A percentile compares a stretch with the other conserved stretches of the same genome.
phyloP scores from a whole-genome alignment of 495 filamentous ascomycete species.

The Friedmanniomyces simplex region DNA sequence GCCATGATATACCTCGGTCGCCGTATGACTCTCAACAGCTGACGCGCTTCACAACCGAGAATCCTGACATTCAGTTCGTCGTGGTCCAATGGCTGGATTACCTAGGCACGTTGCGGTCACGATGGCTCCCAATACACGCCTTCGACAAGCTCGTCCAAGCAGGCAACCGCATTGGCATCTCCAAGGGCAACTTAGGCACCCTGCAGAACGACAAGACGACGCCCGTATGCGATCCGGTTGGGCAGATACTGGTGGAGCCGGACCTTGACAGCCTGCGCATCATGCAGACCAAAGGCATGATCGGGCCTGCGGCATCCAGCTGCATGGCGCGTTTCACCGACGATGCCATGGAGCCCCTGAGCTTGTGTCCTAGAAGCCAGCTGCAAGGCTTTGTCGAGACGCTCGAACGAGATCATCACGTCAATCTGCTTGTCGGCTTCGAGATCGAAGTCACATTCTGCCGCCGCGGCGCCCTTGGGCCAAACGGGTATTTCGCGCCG shows the following conservation, averaged over 20 bases:
- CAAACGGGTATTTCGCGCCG: conserved; percentile 26
- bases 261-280: conserved; percentile 26
- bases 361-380: conserved; percentile 39
- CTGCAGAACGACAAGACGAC: conserved; percentile 31
- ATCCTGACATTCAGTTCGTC: conserved; percentile 43
- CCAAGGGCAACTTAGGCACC: conserved; percentile 29
- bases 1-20: background rate
- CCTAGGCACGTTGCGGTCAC: conserved; percentile 55
- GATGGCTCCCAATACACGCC: conserved; percentile 57
- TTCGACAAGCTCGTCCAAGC: conserved; percentile 49
- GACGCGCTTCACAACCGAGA: background rate
- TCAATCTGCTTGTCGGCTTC: conserved; percentile 59
- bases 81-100: conserved; percentile 75
- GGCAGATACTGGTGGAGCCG: conserved; percentile 35
- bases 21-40: background rate
- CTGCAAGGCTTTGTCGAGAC: conserved; percentile 20
- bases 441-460: conserved; percentile 78
- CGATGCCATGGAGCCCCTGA: conserved; percentile 53
- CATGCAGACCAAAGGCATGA: conserved; percentile 22
- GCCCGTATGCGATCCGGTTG: conserved; percentile 46
- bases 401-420: conserved; percentile 28
- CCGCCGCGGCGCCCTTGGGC: conserved; percentile 19
- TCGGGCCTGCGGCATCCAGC: conserved; percentile 7
- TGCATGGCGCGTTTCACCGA: conserved; percentile 37
- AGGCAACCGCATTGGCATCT: conserved; percentile 29